Evolutionary conservation across 2,329 filamentous ascomycete genomes (phyloP).

Genomic region (Dothistroma pini): DNA sequence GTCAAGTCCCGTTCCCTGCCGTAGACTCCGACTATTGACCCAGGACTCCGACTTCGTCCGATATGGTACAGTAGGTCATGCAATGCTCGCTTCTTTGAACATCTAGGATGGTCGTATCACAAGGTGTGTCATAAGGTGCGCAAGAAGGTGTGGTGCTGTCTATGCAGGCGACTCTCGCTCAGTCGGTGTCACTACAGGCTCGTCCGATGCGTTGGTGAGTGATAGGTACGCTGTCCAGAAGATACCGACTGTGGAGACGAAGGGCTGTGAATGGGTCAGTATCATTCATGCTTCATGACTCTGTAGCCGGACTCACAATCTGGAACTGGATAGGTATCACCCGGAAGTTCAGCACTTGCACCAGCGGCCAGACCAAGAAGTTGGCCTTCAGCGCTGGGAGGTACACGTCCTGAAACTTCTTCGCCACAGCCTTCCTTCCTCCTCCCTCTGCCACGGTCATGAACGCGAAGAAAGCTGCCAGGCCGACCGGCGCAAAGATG

Average conservation of each 20-base stretch:
- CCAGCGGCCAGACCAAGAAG: conserved; percentile 89
- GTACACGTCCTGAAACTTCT: conserved; percentile 93
- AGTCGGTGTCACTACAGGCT: conserved; percentile 41
- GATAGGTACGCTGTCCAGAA: conserved; percentile 98
- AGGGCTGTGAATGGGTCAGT: conserved; percentile 60
- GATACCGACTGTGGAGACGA: conserved; percentile 93
- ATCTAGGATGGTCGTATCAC: background rate
- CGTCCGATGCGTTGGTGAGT: conserved; percentile 80
- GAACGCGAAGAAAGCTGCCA: conserved; percentile 86
- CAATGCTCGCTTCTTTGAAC: background rate
- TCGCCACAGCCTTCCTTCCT: conserved; percentile 69
- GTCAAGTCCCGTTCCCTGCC: conserved; percentile 3
- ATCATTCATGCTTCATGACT: background rate
- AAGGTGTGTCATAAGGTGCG: background rate
- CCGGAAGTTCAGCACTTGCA: conserved; percentile 95
- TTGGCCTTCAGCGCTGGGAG: conserved; percentile 93
- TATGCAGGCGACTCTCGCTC: conserved; percentile 10
- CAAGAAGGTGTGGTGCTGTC: background rate
- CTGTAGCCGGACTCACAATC: conserved; percentile 62
- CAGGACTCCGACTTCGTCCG: conserved; percentile 17
- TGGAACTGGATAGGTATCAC: conserved; percentile 94
- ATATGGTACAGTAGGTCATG: background rate
- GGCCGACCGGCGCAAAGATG: conserved; percentile 83
- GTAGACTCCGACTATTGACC: conserved; percentile 15
- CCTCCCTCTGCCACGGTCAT: conserved; percentile 97